Evolutionary conservation across 1,284 basidiomycete genomes (phyloP).

Genomic region (Marasmius tenuissimus): DNA sequence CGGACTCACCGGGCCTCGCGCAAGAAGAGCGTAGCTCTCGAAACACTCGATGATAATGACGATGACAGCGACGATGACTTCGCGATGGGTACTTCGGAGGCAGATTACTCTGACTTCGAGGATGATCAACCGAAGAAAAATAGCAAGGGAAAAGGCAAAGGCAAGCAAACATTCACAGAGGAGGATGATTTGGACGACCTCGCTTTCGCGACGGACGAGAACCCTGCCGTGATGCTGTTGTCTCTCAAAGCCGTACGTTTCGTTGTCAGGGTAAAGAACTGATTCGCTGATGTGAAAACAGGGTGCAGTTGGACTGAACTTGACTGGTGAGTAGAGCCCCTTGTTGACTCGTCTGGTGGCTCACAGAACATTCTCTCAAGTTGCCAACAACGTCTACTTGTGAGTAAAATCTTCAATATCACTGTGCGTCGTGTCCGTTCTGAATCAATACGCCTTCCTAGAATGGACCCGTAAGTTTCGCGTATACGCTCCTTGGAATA

Average conservation of each 20-base stretch:
- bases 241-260: constrained; percentile 70
- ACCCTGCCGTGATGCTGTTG: constrained; percentile 82
- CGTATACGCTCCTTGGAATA: neutral
- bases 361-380: constrained; percentile 25
- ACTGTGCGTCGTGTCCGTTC: neutral
- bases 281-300: constrained; percentile 13
- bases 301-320: constrained; percentile 84
- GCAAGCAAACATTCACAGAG: constrained; percentile 22
- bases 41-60: constrained; percentile 27
- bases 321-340: constrained; percentile 49
- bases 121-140: constrained; percentile 39
- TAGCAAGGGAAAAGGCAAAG: constrained; percentile 31
- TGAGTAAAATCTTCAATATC: constrained; percentile 38
- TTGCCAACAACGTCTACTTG: constrained; percentile 88
- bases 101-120: constrained; percentile 40
- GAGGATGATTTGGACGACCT: constrained; percentile 1
- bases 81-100: constrained; percentile 18
- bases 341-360: neutral
- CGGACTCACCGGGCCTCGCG: neutral
- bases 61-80: constrained; percentile 30
- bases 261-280: neutral
- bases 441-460: constrained; percentile 25
- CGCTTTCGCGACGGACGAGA: constrained; percentile 29
- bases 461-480: constrained; percentile 80
- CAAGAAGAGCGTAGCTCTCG: neutral